Conservation (phyloP, 352 stramenopile species). For the Pythium phragmitis region DNA sequence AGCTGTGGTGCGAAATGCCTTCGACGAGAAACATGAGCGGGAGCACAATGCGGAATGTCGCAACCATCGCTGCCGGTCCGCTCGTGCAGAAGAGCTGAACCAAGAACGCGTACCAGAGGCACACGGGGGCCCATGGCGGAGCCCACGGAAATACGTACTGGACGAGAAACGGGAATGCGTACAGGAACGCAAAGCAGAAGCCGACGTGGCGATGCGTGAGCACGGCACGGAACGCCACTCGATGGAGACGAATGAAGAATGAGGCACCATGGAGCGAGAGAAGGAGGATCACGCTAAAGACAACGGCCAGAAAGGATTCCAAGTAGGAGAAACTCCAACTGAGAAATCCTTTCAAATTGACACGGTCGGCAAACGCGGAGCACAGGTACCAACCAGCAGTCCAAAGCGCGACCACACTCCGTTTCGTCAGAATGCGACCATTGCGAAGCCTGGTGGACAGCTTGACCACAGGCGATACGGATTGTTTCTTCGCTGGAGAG, state of each 20-base stretch:
- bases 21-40: constrained; percentile 86
- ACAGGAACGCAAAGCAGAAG: constrained; percentile 87
- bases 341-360: constrained; percentile 52
- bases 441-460: constrained; percentile 9
- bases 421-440: constrained; percentile 8
- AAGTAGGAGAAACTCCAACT: constrained; percentile 47
- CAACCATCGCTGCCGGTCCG: constrained; percentile 80
- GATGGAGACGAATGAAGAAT: constrained; percentile 80
- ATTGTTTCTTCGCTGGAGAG: constrained; percentile 2
- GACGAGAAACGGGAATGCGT: constrained; percentile 85
- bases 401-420: constrained; percentile 10
- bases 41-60: constrained; percentile 81
- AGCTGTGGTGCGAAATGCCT: constrained; percentile 87
- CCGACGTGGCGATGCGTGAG: constrained; percentile 84
- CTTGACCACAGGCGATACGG: constrained; percentile 1
- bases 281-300: constrained; percentile 68
- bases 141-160: constrained; percentile 89
- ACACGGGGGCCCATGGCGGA: constrained; percentile 85
- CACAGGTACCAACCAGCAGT: constrained; percentile 20
- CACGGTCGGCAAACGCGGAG: constrained; percentile 27
- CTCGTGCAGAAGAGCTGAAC: constrained; percentile 88
- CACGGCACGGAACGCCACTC: constrained; percentile 78
- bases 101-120: constrained; percentile 89
- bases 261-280: constrained; percentile 67
- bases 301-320: constrained; percentile 61